These are phyloP conservation scores for Trypanosoma conorhini DNA, from an alignment of 208 protist genomes.

Conservation along the genomic window DNA sequence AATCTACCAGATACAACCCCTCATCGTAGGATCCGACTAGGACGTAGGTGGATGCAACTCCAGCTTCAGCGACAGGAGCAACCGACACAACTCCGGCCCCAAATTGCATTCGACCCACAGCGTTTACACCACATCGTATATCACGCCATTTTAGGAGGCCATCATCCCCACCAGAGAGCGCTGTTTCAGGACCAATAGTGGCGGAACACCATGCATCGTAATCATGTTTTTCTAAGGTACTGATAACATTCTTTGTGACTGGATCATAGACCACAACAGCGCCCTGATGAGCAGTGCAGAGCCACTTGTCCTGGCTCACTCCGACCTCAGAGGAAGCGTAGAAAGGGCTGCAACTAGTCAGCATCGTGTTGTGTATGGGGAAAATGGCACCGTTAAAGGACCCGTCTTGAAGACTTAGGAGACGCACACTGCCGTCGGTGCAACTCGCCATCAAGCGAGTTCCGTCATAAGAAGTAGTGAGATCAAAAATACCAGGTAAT, in stretches of 20 bases:
- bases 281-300: constrained; percentile 79
- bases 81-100: constrained; percentile 81
- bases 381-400: constrained; percentile 26
- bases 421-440: constrained; percentile 72
- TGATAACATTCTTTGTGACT: constrained; percentile 21
- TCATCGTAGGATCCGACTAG: constrained; percentile 86
- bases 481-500: constrained; percentile 75
- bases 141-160: constrained; percentile 67
- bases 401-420: constrained; percentile 30
- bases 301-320: neutral
- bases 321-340: neutral
- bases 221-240: constrained; percentile 58
- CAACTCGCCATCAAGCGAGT: constrained; percentile 43
- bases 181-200: constrained; percentile 18
- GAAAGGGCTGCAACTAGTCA: constrained; percentile 75
- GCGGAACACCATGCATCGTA: constrained; percentile 89
- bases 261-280: constrained; percentile 53
- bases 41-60: constrained; percentile 41
- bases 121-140: constrained; percentile 28
- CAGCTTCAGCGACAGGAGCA: constrained; percentile 42
- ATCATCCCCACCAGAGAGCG: constrained; percentile 85
- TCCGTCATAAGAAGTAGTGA: constrained; percentile 24
- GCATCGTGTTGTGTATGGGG: constrained; percentile 58
- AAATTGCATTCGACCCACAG: constrained; percentile 47
- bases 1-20: constrained; percentile 69